Base-by-base conservation (phyloP, 1,284 basidiomycete species). In the Cystobasidium pallidum region DNA sequence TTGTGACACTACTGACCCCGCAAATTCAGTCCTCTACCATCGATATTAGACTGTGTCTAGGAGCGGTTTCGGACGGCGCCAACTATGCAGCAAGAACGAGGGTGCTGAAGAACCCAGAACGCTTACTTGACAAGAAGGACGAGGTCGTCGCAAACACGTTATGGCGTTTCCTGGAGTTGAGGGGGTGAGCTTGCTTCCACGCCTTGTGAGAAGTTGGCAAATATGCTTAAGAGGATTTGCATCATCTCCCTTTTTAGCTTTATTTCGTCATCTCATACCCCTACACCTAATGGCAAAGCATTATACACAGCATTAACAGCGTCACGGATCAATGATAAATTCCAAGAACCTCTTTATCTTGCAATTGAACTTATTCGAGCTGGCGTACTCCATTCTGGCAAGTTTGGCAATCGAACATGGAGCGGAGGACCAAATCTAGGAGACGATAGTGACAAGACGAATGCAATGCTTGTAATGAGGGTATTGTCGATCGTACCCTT, bases 61-160 rank as follows among this genome's bases (percentile, higher is more conserved):
- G 94, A 28, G 94, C 95, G 21, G 93, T 95, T 28, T 86, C 87
- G 54, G 75, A 84, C 86, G 68, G 68, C 55, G 90, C 93, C 71
- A 89, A 89, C 77, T 84, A 89, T 49, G 92, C 92, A 0, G 82
- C 83, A 55, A 87, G 91, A 61, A 94, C 93, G 3, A 79, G 81
- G 51, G 79, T 79, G 72, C 75, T 76, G 87, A 88, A 82, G 83
- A 84, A 72, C 87, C 72, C 72, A 73, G 32, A 26, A 3, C 81
- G 82, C 47, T 85, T 86, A 13, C 85, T 99, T 41, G 95, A 98
- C 75, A 97, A 96, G 83, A 99, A 99, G 83, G 95, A 99, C 79
- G 96, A 99, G 81, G 86, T 96, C 0, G 95, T 99, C 1, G 95
- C 94, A 8, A 99, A 99, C 80, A 92, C 94, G 36, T 91, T 99